Base-by-base conservation (phyloP, 441 rosid species). In the Adansonia rubrostipa region DNA sequence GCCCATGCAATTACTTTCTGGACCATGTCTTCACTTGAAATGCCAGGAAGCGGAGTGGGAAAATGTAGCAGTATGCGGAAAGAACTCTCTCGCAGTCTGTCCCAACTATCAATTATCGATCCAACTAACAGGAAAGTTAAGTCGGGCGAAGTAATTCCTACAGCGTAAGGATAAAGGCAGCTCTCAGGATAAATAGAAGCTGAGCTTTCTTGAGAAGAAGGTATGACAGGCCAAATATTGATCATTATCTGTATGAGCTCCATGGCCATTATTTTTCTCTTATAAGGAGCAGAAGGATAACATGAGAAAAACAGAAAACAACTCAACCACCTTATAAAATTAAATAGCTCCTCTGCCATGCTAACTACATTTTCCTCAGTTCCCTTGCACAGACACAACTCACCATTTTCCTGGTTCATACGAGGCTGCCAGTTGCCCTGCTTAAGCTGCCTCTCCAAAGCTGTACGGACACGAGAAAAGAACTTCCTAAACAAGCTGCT, bases 61-160 rank as follows among this genome's bases (percentile, higher is more conserved):
- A 90, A 96, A 80, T 89, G 85, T 63, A 94, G 89, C 89, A 96
- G 82, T 80, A 96, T 96, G 68, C 89, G 94, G 80, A 94, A 96
- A 86, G 96, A 89, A 88, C 85, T 92, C 80, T 93, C 97, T 79
- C 99, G 88, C 68, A 96, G 88, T 86, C 88, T 87, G 86, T 96
- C 99, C 99, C 99, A 96, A 88, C 99, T 94, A 87, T 96, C 99
- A 77, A 96, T 82, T 79, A 96, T 88, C 20, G 99, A 93, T 81
- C 97, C 98, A 81, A 94, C 92, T 73, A 96, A 78, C 79, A 94
- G 75, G 81, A 88, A 83, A 33, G 99, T 94, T 68, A 91, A 89
- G 81, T 93, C 92, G 76, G 94, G 93, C 7, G 92, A 90, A 78
- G 92, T 90, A 75, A 90, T 82, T 82, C 90, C 93, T 80, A 81